phyloP scores from a whole-genome alignment of 2,329 filamentous ascomycete species.

The Rutstroemia sp. region DNA sequence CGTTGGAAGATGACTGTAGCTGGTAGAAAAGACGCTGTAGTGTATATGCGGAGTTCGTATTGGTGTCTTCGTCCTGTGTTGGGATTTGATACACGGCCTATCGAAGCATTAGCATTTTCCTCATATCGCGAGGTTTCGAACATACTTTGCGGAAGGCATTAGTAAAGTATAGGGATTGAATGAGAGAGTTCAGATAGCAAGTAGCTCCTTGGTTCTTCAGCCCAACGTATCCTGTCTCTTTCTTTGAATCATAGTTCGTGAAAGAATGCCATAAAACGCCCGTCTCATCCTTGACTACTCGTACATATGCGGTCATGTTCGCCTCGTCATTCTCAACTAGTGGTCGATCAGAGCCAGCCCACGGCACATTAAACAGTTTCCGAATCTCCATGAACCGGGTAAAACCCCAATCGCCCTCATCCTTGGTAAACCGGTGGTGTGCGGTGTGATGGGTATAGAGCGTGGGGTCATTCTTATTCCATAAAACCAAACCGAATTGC shows the following conservation, averaged over 20 bases:
- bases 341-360: slow-evolving; percentile 62
- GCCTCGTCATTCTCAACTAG: slow-evolving; percentile 70
- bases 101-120: slow-evolving; percentile 10
- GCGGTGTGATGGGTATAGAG: slow-evolving; percentile 74
- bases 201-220: slow-evolving; percentile 95
- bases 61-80: slow-evolving; percentile 74
- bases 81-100: slow-evolving; percentile 96
- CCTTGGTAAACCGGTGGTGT: slow-evolving; percentile 92
- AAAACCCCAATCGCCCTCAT: slow-evolving; percentile 98
- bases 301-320: slow-evolving; percentile 76
- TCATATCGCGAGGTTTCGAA: not conserved
- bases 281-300: slow-evolving; percentile 79
- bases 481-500: slow-evolving; percentile 89
- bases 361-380: slow-evolving; percentile 72
- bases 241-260: slow-evolving; percentile 96
- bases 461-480: slow-evolving; percentile 88
- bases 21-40: slow-evolving; percentile 92
- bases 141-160: slow-evolving; percentile 86
- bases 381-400: slow-evolving; percentile 90
- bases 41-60: slow-evolving; percentile 85
- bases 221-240: slow-evolving; percentile 94
- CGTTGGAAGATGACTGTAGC: slow-evolving; percentile 74
- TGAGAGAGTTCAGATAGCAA: slow-evolving; percentile 77
- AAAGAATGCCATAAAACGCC: slow-evolving; percentile 90
- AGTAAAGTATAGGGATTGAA: slow-evolving; percentile 79